Base-by-base conservation (phyloP, 2,329 filamentous ascomycete genomes). In the Tolypocladium endophyticum region DNA sequence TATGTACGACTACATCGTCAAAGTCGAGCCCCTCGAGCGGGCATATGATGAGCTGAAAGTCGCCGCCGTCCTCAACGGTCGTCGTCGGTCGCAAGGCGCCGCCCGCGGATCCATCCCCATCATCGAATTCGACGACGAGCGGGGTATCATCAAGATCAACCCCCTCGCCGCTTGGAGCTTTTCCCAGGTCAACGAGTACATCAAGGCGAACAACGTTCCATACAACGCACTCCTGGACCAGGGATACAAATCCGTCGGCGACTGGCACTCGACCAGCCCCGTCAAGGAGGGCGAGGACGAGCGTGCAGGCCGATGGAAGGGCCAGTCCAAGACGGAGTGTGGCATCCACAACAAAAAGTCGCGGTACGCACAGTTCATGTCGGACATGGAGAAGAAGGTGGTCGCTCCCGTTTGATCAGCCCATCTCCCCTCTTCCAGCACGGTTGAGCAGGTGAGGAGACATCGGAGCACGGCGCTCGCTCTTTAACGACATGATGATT, bases 271-370 rank as follows among this genome's bases (percentile, higher is more conserved):
- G 57, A 99, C 94, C 4, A 88, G 86, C 67, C 92, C 94, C 16
- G 92, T 97, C 62, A 86, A 82, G 64, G 91, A 93, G 61, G 90
- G 90, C 65, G 94, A 99, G 77, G 94, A 97, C 69, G 94, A 99
- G 84, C 88, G 94, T 57, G 89, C 94, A 11, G 94, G 94, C 61
- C 87, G 94, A 66, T 99, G 94, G 94, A 97, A 96, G 83, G 94
- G 94, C 63, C 89, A 92, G 74, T 79, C 82, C 69, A 99, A 99
- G 87, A 95, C 92, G 20, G 94, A 99, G 79, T 99, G 94, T 74
- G 94, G 94, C 55, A 97, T 99, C 71, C 94, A 99, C 84, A 97
- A 97, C 81, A 95, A 94, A 76, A 88, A 92, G 74, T 96, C 90
- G 61, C 87, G 92, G 67, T 99, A 97, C 70, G 89, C 92, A 14